Evolutionary conservation across 345 rosid species (phyloP), one percentile per base, ranked within the genome.

Genomic region (Eucalyptus decipiens): DNA sequence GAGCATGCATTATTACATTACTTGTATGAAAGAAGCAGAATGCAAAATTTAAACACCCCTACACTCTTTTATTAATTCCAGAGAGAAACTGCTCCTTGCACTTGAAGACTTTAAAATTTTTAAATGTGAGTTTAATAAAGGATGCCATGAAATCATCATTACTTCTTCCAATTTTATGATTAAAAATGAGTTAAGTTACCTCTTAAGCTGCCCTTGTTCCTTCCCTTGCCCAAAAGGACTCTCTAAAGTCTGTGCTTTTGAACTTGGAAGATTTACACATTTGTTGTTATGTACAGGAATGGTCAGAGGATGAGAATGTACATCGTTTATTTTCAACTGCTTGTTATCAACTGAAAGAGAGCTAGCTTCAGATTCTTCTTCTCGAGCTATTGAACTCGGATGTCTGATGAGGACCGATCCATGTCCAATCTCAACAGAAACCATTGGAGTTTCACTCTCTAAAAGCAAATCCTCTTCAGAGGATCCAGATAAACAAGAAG

Each of bases 351-450:
- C 95, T 3, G 99, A 95, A 86, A 97, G 95, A 28, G 99, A 98
- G 92, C 99, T 98, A 72, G 99, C 97, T 93, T 97, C 99, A 52
- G 99, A 98, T 92, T 98, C 99, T 92, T 98, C 99, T 80, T 98
- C 99, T 88, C 98, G 96, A 94, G 94, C 95, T 90, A 95, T 92
- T 76, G 96, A 93, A 89, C 94, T 96, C 2, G 98, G 98, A 92
- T 96, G 95, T 92, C 93, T 95, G 88, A 97, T 96, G 62, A 97
- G 96, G 91, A 96, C 97, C 88, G 99, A 95, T 90, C 99, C 99
- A 92, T 97, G 99, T 56, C 99, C 99, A 90, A 96, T 94, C 94
- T 98, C 99, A 90, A 96, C 98, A 93, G 99, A 96, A 45, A 96
- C 97, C 99, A 98, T 95, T 60, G 98, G 98, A 88, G 96, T 95